Conservation (phyloP, 2,329 filamentous ascomycete species). For the Alternaria novae-zelandiae region DNA sequence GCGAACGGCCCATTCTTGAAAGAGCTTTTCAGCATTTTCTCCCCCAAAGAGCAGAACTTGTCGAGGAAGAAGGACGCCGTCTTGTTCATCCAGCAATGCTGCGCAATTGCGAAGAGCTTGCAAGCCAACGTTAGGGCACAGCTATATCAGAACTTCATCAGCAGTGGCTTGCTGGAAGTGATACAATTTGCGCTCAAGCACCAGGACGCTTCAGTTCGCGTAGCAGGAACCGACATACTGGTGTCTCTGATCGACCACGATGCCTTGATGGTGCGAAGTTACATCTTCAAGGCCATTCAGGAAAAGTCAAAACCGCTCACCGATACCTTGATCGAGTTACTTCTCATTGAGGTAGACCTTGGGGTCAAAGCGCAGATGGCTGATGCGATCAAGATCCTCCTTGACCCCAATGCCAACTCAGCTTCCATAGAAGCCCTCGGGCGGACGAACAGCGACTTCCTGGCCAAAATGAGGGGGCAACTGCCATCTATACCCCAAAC, state of each 20-base stretch:
- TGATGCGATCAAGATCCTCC: slow-evolving; percentile 90
- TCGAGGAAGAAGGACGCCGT: slow-evolving; percentile 91
- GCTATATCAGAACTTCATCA: slow-evolving; percentile 88
- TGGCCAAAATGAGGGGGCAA: slow-evolving; percentile 64
- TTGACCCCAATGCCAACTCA: slow-evolving; percentile 73
- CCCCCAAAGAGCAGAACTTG: slow-evolving; percentile 65
- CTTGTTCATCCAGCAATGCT: slow-evolving; percentile 95
- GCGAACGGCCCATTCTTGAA: slow-evolving; percentile 77
- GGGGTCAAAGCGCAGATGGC: slow-evolving; percentile 96
- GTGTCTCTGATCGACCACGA: slow-evolving; percentile 96
- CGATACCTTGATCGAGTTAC: slow-evolving; percentile 88
- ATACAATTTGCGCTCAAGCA: slow-evolving; percentile 92
- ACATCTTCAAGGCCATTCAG: slow-evolving; percentile 89
- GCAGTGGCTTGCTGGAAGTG: slow-evolving; percentile 83
- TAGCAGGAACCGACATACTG: slow-evolving; percentile 91
- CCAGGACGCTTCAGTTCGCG: slow-evolving; percentile 80
- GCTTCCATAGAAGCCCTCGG: slow-evolving; percentile 66
- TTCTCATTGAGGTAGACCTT: slow-evolving; percentile 88
- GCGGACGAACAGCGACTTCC: slow-evolving; percentile 70
- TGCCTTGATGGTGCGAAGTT: slow-evolving; percentile 88
- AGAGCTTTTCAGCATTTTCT: slow-evolving; percentile 88
- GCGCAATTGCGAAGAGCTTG: slow-evolving; percentile 90
- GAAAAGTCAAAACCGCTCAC: slow-evolving; percentile 86
- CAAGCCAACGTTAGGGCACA: slow-evolving; percentile 81
- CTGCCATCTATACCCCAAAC: slow-evolving; percentile 69